These are phyloP conservation scores for Cytospora leucostoma DNA, from an alignment of 2,329 filamentous ascomycete species.

Conservation along the genomic window DNA sequence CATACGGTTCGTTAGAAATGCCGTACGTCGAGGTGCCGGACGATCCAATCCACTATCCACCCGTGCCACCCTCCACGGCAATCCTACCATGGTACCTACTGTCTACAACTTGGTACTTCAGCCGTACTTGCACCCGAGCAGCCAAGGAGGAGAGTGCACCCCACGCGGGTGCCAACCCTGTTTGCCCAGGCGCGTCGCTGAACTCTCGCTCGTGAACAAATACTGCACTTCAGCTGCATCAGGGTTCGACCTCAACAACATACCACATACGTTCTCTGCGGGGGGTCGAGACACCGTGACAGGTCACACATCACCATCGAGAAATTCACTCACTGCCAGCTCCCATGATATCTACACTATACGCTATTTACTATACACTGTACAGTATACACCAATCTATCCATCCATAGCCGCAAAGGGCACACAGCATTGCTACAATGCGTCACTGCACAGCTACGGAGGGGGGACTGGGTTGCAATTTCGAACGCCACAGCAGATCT, in stretches of 20 bases:
- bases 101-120: background rate
- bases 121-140: background rate
- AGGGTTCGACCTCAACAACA: background rate
- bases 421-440: background rate
- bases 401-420: background rate
- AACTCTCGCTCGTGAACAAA: background rate
- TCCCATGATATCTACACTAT: background rate
- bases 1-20: background rate
- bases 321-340: background rate
- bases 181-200: background rate
- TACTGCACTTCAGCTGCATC: background rate
- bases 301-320: no score
- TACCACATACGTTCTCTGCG: background rate
- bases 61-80: background rate
- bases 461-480: constrained; percentile 1
- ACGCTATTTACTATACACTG: no score
- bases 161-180: constrained; percentile 1
- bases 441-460: constrained; percentile 1
- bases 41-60: background rate
- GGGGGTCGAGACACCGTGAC: no score
- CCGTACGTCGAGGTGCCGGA: constrained; percentile 1
- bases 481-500: constrained; percentile 2
- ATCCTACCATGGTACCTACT: background rate
- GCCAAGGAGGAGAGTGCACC: background rate
- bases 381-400: background rate